A percentile compares a stretch with the other conserved stretches of the same genome.
phyloP scores from a whole-genome alignment of 2,329 filamentous ascomycete genomes.

The Corniculantispora saksenae region DNA sequence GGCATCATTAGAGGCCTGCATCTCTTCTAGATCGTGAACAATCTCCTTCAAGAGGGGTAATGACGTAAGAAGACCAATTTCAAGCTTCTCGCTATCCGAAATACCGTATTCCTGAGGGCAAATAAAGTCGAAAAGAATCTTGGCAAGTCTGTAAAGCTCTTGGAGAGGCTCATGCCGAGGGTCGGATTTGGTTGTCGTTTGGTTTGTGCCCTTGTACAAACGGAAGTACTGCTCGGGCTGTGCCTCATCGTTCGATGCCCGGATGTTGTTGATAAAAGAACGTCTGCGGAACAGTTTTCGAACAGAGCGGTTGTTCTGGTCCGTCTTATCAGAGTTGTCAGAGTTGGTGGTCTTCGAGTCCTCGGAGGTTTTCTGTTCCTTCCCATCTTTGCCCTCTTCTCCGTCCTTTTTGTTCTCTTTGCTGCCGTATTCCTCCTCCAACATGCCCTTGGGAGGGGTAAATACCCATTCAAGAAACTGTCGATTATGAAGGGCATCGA shows the following conservation, averaged over 20 bases:
- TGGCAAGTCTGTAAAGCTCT: conserved; percentile 89
- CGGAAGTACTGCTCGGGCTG: conserved; percentile 80
- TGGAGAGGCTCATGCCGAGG: conserved; percentile 83
- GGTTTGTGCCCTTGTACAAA: conserved; percentile 75
- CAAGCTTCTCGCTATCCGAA: conserved; percentile 92
- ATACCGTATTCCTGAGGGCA: conserved; percentile 98
- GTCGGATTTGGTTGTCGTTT: conserved; percentile 72
- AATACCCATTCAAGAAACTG: conserved; percentile 98
- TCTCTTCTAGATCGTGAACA: conserved; percentile 93
- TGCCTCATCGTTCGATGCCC: conserved; percentile 55
- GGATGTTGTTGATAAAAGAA: conserved; percentile 58
- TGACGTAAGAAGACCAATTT: conserved; percentile 93
- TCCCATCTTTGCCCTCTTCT: conserved; percentile 44
- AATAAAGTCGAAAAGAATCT: conserved; percentile 96
- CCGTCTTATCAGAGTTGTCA: conserved; percentile 39
- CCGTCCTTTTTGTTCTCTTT: conserved; percentile 38
- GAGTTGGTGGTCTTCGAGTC: conserved; percentile 34
- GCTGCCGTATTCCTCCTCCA: conserved; percentile 67
- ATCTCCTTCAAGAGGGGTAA: conserved; percentile 94
- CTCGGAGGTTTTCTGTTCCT: conserved; percentile 40
- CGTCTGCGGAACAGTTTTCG: conserved; percentile 58
- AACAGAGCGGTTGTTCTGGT: conserved; percentile 38
- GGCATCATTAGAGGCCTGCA: conserved; percentile 90
- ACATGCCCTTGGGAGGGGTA: conserved; percentile 76
- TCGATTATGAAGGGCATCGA: conserved; percentile 94